Evolutionary conservation across 2,329 filamentous ascomycete species (phyloP).

Genomic region (Colletotrichum echinochloae): DNA sequence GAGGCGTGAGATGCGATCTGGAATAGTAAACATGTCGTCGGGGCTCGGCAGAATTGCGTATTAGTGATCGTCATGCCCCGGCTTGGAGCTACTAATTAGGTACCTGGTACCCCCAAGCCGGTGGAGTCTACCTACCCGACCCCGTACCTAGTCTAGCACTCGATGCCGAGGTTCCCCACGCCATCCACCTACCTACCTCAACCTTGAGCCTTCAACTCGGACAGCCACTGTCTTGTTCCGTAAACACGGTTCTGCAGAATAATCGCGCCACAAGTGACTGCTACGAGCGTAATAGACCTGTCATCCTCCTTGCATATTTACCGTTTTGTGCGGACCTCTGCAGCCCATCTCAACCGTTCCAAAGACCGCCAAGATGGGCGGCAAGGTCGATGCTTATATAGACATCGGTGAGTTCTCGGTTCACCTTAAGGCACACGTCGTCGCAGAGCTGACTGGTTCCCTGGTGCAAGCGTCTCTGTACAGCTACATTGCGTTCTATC

Average conservation of each 20-base stretch:
- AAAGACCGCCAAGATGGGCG: constrained; percentile 60
- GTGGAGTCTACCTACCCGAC: constrained; percentile 10
- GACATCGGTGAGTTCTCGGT: constrained; percentile 68
- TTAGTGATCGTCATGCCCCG: constrained; percentile 23
- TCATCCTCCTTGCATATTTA: background rate
- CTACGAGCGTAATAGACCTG: background rate
- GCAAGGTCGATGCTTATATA: constrained; percentile 74
- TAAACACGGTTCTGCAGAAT: background rate
- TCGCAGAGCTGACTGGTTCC: background rate
- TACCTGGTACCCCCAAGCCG: background rate
- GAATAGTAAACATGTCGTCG: constrained; percentile 14
- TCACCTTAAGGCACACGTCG: background rate
- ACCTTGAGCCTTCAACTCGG: background rate
- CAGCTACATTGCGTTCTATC: constrained; percentile 67
- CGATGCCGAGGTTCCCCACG: constrained; percentile 38
- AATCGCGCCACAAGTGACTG: constrained; percentile 18
- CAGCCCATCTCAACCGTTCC: background rate
- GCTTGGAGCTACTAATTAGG: background rate
- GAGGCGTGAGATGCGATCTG: background rate
- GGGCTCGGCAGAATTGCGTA: constrained; percentile 21
- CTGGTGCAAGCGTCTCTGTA: constrained; percentile 69
- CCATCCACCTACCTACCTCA: constrained; percentile 13
- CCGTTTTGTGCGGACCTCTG: background rate
- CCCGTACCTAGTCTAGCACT: constrained; percentile 23
- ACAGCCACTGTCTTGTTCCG: background rate